phyloP scores from a whole-genome alignment of 139 green algal species.

The Zygnema circumcarinatum region DNA sequence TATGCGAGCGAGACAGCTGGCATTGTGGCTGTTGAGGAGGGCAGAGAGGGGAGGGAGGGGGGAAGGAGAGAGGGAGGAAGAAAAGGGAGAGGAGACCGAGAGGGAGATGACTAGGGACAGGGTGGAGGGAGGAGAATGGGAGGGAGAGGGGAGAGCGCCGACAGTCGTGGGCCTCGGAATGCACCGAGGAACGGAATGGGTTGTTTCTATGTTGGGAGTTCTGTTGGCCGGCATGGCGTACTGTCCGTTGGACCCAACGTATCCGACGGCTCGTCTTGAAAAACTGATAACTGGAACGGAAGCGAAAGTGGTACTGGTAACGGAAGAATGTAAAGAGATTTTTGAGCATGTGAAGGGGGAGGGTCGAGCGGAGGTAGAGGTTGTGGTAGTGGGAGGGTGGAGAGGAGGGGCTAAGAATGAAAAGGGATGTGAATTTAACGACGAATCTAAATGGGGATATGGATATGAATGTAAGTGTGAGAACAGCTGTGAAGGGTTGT shows the following conservation, averaged over 20 bases:
- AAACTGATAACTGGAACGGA: background rate
- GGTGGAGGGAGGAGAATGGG: constrained; percentile 2
- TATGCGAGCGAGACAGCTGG: background rate
- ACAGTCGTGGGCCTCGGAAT: background rate
- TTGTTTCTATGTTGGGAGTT: background rate
- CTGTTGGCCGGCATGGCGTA: background rate
- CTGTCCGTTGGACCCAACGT: background rate
- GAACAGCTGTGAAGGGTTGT: background rate
- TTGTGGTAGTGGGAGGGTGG: background rate
- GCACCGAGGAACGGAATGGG: background rate
- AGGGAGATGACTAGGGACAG: background rate
- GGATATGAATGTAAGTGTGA: background rate
- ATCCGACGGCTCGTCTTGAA: background rate
- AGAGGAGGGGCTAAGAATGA: constrained; percentile 18
- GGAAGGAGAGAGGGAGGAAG: background rate
- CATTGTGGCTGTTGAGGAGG: background rate
- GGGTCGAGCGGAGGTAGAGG: background rate
- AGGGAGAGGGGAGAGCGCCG: background rate
- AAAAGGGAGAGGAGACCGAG: background rate
- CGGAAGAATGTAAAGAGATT: constrained; percentile 2
- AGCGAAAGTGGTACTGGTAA: background rate
- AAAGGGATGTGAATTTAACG: background rate
- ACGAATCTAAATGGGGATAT: background rate
- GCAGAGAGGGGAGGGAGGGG: constrained; percentile 6
- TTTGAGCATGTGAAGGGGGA: background rate